Conservation (phyloP, 352 stramenopile species). For the Phytophthora brassicae region DNA sequence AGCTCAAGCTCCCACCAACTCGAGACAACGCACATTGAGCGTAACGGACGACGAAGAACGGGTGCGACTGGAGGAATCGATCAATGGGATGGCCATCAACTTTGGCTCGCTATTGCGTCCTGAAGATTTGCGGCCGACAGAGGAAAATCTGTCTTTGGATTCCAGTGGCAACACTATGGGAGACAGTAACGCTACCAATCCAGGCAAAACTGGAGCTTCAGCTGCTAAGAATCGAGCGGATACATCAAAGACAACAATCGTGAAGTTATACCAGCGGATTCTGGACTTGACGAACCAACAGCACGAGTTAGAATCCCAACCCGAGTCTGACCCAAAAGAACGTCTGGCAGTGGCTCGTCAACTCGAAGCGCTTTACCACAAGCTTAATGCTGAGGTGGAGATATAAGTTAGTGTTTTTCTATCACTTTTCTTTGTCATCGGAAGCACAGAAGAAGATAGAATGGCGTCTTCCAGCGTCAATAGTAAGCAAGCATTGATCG, state of each 20-base stretch:
- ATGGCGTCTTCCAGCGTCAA: constrained; percentile 6
- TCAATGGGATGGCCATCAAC: constrained; percentile 40
- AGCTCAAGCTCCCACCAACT: constrained; percentile 24
- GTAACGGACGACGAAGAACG: constrained; percentile 43
- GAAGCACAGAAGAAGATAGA: constrained; percentile 18
- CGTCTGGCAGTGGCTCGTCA: constrained; percentile 46
- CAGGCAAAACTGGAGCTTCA: constrained; percentile 1
- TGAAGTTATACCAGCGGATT: constrained; percentile 66
- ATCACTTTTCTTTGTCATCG: constrained; percentile 15
- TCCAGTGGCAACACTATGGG: constrained; percentile 33
- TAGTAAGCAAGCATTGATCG: constrained; percentile 24
- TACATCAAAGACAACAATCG: constrained; percentile 43
- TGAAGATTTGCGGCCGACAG: constrained; percentile 36
- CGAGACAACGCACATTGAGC: constrained; percentile 27
- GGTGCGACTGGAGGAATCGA: constrained; percentile 33
- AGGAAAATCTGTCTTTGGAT: constrained; percentile 45
- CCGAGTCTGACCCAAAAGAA: constrained; percentile 34
- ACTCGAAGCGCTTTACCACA: constrained; percentile 51
- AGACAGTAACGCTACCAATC: constrained; percentile 12
- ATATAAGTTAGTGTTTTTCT: constrained; percentile 32
- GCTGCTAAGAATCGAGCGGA: constrained; percentile 20
- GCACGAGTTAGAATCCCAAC: constrained; percentile 48
- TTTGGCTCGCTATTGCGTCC: constrained; percentile 43
- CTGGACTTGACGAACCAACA: constrained; percentile 62
- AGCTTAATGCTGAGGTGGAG: constrained; percentile 44